Conservation (phyloP, 2,329 filamentous ascomycete genomes). For the Fusarium acutatum region DNA sequence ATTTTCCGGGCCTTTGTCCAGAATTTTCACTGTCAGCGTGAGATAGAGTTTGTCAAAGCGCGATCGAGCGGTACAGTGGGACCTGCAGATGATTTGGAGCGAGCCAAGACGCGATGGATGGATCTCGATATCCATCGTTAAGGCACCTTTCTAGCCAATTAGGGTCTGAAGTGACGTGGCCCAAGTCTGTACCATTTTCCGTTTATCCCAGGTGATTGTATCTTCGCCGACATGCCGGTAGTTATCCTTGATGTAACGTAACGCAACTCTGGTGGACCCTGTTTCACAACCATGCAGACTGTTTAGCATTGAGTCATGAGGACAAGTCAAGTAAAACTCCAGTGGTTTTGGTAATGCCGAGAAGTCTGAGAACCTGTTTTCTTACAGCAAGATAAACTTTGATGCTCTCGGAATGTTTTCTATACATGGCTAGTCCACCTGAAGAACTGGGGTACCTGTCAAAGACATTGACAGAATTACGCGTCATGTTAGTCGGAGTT, state of each 20-base stretch:
- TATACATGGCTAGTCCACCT: background rate
- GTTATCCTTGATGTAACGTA: background rate
- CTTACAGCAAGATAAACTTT: background rate
- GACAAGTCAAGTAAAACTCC: background rate
- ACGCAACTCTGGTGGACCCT: background rate
- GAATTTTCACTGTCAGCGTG: background rate
- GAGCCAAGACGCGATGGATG: background rate
- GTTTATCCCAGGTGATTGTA: background rate
- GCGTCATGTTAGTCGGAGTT: background rate
- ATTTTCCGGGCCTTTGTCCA: background rate
- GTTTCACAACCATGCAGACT: background rate
- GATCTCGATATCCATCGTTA: background rate
- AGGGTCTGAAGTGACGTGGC: background rate
- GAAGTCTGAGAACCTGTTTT: background rate
- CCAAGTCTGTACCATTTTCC: rapidly evolving
- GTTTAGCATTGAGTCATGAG: background rate
- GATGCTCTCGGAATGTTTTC: background rate
- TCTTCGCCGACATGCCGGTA: background rate
- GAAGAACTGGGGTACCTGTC: background rate
- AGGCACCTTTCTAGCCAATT: background rate
- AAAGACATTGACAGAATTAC: too few species aligned
- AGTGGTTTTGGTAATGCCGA: background rate
- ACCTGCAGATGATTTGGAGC: background rate
- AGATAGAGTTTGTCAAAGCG: background rate
- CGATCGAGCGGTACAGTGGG: background rate